Evolutionary conservation across 2,329 filamentous ascomycete species (phyloP).

Genomic region (Alternaria triticimaculans): DNA sequence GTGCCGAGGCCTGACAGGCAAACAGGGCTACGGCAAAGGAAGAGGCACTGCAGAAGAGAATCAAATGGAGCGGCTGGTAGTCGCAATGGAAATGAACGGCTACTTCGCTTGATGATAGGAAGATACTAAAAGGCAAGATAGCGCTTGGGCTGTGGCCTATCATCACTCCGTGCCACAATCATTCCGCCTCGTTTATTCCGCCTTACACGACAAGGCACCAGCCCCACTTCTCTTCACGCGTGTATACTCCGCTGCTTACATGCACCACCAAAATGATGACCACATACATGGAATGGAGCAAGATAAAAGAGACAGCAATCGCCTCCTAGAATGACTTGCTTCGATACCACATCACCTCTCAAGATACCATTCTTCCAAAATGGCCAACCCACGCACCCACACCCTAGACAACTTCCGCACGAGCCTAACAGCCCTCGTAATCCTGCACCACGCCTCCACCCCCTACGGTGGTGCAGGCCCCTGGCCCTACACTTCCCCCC

Average conservation of each 20-base stretch:
- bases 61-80: conserved; percentile 70
- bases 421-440: conserved; percentile 25
- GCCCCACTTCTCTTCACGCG: conserved; percentile 1
- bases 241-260: not conserved
- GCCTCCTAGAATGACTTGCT: not conserved
- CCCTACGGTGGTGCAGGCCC: conserved; percentile 27
- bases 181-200: not conserved
- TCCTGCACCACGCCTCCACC: conserved; percentile 25
- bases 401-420: conserved; percentile 30
- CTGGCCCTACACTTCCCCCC: conserved; percentile 18
- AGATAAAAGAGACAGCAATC: not conserved
- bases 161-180: not conserved
- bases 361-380: not conserved
- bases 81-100: conserved; percentile 73
- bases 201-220: not conserved
- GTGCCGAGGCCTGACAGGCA: conserved; percentile 71
- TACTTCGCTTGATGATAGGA: conserved; percentile 59
- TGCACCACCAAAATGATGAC: not conserved
- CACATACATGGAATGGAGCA: not conserved
- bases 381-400: conserved; percentile 8
- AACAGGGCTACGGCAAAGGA: conserved; percentile 54
- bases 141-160: not conserved
- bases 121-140: too few relatives aligned
- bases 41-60: conserved; percentile 57
- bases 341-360: not conserved